A percentile compares a stretch with the other conserved stretches of the same genome.
These are phyloP conservation scores for Stagonosporopsis cucurbitacearum DNA, from an alignment of 2,329 filamentous ascomycete species.

Conservation along the genomic window DNA sequence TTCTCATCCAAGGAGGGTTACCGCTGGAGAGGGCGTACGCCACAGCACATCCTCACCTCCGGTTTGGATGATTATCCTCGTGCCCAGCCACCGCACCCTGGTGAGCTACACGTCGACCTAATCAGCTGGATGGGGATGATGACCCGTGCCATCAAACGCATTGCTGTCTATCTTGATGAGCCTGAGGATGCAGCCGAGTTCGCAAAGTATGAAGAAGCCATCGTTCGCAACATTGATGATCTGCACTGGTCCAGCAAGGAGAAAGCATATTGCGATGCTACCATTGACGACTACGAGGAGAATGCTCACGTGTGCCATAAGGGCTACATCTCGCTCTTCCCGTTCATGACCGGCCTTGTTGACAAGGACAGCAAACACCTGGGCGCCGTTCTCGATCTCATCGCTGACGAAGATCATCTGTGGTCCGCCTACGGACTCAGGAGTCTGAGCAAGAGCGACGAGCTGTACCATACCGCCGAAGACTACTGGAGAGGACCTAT, in stretches of 20 bases:
- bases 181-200: constrained; percentile 78
- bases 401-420: constrained; percentile 82
- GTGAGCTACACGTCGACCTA: constrained; percentile 92
- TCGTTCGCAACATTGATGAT: constrained; percentile 85
- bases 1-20: constrained; percentile 92
- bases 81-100: constrained; percentile 89
- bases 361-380: constrained; percentile 75
- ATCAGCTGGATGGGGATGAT: constrained; percentile 98
- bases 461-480: constrained; percentile 86
- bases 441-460: constrained; percentile 82
- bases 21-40: constrained; percentile 89
- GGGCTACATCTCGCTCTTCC: constrained; percentile 92
- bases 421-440: constrained; percentile 90
- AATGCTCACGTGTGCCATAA: constrained; percentile 90
- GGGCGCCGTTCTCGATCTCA: constrained; percentile 75
- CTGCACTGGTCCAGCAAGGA: constrained; percentile 87
- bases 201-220: constrained; percentile 73
- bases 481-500: constrained; percentile 97
- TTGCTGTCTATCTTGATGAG: constrained; percentile 77
- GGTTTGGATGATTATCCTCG: constrained; percentile 97
- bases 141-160: constrained; percentile 81
- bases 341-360: constrained; percentile 85
- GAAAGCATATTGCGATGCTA: constrained; percentile 91
- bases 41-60: constrained; percentile 86
- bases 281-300: constrained; percentile 94